phyloP scores from a whole-genome alignment of 2,329 filamentous ascomycete species.

The Claviceps sp. region DNA sequence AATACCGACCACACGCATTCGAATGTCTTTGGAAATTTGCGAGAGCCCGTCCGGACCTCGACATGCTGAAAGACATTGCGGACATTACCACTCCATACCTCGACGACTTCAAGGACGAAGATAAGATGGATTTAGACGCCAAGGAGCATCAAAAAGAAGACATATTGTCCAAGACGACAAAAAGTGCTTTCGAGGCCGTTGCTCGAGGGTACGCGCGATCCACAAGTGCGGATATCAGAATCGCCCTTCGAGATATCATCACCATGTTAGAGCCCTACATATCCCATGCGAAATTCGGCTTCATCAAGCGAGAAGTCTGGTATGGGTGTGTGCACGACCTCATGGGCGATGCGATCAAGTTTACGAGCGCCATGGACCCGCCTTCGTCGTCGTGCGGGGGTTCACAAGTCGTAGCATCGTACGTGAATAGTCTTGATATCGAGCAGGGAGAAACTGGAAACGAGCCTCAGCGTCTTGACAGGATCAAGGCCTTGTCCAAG shows the following conservation, averaged over 20 bases:
- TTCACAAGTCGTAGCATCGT: conserved; percentile 17
- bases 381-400: conserved; percentile 9
- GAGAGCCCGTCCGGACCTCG: conserved; percentile 51
- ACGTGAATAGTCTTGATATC: conserved; percentile 33
- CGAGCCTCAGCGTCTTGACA: conserved; percentile 35
- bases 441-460: conserved; percentile 32
- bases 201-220: conserved; percentile 34
- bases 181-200: conserved; percentile 36
- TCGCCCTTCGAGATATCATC: conserved; percentile 26
- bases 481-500: conserved; percentile 31
- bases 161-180: conserved; percentile 28
- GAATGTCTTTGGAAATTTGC: conserved; percentile 58
- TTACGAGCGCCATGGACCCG: conserved; percentile 9
- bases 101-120: conserved; percentile 41
- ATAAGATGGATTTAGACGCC: conserved; percentile 57
- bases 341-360: conserved; percentile 26
- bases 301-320: conserved; percentile 36
- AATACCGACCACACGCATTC: conserved; percentile 67
- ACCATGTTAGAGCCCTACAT: conserved; percentile 28
- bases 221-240: conserved; percentile 21
- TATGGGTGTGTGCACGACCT: conserved; percentile 36
- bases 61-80: conserved; percentile 55
- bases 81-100: conserved; percentile 51
- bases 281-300: conserved; percentile 21
- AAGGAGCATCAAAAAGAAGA: conserved; percentile 33